These are phyloP conservation scores for Fusarium anguioides DNA, from an alignment of 2,329 filamentous ascomycete genomes.

Conservation along the genomic window DNA sequence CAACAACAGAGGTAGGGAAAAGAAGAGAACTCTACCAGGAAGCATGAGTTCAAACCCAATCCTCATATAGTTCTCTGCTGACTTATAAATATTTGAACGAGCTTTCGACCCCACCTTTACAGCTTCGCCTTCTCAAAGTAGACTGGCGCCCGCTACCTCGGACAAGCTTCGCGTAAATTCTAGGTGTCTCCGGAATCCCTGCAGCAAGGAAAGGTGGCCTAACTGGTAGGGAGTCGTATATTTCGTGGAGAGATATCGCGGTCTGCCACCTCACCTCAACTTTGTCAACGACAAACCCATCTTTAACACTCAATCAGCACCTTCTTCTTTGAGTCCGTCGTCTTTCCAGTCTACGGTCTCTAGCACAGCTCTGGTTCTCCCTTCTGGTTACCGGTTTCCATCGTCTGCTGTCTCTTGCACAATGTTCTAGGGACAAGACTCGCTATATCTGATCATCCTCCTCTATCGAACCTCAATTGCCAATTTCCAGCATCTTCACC, in stretches of 20 bases:
- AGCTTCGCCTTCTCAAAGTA: slow-evolving; percentile 17
- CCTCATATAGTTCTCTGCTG: too few relatives aligned
- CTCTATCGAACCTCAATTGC: slow-evolving; percentile 34
- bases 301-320: slow-evolving; percentile 42
- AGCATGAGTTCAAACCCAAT: background rate
- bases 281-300: slow-evolving; percentile 42
- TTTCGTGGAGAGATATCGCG: slow-evolving; percentile 45
- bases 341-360: slow-evolving; percentile 45
- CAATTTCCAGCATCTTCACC: slow-evolving; percentile 22
- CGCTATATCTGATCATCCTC: slow-evolving; percentile 42
- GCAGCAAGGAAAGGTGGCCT: slow-evolving; percentile 40
- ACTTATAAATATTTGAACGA: background rate
- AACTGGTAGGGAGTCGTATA: too few relatives aligned
- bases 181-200: slow-evolving; percentile 43
- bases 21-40: background rate
- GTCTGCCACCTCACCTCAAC: slow-evolving; percentile 55
- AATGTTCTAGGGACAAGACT: slow-evolving; percentile 54
- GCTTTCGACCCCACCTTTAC: slow-evolving; percentile 30
- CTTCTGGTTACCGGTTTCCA: slow-evolving; percentile 55
- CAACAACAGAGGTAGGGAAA: background rate
- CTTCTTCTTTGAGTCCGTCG: slow-evolving; percentile 40
- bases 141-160: slow-evolving; percentile 33
- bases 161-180: slow-evolving; percentile 48
- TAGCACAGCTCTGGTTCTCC: slow-evolving; percentile 54
- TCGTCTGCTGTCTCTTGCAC: slow-evolving; percentile 50